phyloP scores from a whole-genome alignment of 768 basidiomycete species.

The Tulasnella sp. region DNA sequence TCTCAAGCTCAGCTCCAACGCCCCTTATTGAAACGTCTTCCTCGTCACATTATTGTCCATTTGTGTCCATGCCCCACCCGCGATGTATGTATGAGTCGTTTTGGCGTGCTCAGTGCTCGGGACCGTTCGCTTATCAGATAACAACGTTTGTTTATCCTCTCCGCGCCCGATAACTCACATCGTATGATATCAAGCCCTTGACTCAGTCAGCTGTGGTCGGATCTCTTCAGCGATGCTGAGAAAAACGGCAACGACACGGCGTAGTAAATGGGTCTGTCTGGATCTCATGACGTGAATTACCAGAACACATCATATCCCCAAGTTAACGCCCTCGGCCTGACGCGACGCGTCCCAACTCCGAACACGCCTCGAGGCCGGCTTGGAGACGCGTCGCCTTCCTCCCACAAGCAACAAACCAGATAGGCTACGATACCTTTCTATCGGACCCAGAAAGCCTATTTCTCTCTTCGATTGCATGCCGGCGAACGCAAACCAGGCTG shows the following conservation, averaged over 20 bases:
- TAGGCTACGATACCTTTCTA: not conserved
- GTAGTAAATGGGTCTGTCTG: not conserved
- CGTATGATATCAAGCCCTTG: not conserved
- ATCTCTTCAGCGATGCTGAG: not conserved
- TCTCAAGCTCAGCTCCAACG: not conserved
- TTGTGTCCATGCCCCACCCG: not conserved
- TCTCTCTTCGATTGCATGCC: not conserved
- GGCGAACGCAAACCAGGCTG: not conserved
- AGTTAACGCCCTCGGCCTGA: not conserved
- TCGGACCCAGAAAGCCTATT: not conserved
- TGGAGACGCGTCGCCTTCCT: not conserved
- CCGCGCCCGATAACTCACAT: not conserved
- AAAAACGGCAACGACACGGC: not conserved
- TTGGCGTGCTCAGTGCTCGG: not conserved
- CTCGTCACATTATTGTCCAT: conserved; percentile 1
- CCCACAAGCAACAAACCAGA: not conserved
- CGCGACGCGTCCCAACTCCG: not conserved
- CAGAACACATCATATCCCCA: not conserved
- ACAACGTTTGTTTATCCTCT: not conserved
- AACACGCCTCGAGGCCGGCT: not conserved
- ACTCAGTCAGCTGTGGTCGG: not conserved
- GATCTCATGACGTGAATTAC: not conserved
- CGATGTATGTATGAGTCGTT: not conserved
- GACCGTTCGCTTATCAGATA: conserved; percentile 2
- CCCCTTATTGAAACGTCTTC: not conserved